These are phyloP conservation scores for Brassica carinata DNA, from an alignment of 345 rosid species.

Conservation along the genomic window DNA sequence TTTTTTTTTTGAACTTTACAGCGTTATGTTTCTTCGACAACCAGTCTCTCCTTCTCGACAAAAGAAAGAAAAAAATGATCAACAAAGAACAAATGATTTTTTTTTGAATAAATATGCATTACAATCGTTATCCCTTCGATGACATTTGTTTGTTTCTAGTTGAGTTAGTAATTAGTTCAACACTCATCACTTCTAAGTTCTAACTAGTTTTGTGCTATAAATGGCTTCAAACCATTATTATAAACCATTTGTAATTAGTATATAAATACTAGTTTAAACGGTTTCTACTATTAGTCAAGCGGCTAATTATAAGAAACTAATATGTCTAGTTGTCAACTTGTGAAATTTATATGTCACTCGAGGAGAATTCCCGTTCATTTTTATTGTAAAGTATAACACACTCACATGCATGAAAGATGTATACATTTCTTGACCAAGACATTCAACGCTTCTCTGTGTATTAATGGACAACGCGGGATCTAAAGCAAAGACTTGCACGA, in stretches of 20 bases:
- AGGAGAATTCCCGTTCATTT: background rate
- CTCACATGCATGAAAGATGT: conserved; percentile 2
- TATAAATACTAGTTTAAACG: background rate
- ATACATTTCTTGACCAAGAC: conserved; percentile 4
- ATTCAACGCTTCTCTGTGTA: background rate
- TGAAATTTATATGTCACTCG: background rate
- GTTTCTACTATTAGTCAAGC: background rate
- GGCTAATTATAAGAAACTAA: background rate
- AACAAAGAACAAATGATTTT: background rate
- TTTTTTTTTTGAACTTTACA: background rate
- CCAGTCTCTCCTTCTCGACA: background rate
- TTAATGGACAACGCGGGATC: background rate
- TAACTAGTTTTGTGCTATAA: background rate
- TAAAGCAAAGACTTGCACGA: conserved; percentile 20
- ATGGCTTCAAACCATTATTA: background rate
- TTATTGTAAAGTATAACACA: background rate
- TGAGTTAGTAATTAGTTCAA: background rate
- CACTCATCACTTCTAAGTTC: background rate
- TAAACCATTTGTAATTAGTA: background rate
- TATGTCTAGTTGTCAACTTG: background rate
- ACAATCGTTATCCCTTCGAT: background rate
- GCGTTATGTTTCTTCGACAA: background rate
- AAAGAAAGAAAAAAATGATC: background rate
- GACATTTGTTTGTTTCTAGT: background rate
- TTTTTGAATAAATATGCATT: background rate